These are phyloP conservation scores for Aegilops sharonensis DNA, from an alignment of 176 grass and related monocot genomes.

Conservation along the genomic window DNA sequence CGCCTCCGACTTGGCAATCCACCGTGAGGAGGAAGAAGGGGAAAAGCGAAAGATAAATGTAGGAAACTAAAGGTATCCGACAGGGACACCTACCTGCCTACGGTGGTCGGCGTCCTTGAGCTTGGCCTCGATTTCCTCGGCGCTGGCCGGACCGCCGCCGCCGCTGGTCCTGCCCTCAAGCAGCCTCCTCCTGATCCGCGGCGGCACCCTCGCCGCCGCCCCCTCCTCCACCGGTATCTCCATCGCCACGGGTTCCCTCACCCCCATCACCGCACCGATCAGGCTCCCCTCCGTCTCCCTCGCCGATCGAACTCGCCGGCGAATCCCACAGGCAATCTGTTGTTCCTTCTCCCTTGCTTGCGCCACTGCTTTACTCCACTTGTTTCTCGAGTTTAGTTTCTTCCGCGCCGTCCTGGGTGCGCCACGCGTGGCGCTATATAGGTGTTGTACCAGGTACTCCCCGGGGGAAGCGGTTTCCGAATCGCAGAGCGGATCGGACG, in stretches of 20 bases:
- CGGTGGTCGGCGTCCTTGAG: slow-evolving; percentile 88
- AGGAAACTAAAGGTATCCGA: not conserved
- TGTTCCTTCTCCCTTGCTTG: not conserved
- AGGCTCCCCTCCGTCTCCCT: not conserved
- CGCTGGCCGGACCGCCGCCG: slow-evolving; percentile 49
- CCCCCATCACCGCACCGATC: slow-evolving; percentile 44
- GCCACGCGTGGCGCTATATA: slow-evolving; percentile 26
- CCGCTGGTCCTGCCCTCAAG: slow-evolving; percentile 45
- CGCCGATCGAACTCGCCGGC: not conserved
- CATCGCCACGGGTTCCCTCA: slow-evolving; percentile 68
- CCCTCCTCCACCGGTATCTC: slow-evolving; percentile 68
- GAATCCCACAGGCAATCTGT: not conserved
- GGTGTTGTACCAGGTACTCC: not conserved
- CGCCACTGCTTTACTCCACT: slow-evolving; percentile 6
- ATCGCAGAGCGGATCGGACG: slow-evolving; percentile 16
- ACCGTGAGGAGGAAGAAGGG: not conserved
- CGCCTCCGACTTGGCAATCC: slow-evolving; percentile 19
- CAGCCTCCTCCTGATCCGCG: slow-evolving; percentile 75
- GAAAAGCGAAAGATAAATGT: not conserved
- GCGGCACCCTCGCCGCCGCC: slow-evolving; percentile 48
- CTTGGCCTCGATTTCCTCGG: slow-evolving; percentile 91
- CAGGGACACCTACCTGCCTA: slow-evolving; percentile 62
- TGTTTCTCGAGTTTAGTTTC: not conserved
- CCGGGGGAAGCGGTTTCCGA: not conserved
- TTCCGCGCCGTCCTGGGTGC: slow-evolving; percentile 26